A percentile compares a stretch with the other conserved stretches of the same genome.
phyloP scores from a whole-genome alignment of 306 rosid genomes.

The Hippophae rhamnoides region DNA sequence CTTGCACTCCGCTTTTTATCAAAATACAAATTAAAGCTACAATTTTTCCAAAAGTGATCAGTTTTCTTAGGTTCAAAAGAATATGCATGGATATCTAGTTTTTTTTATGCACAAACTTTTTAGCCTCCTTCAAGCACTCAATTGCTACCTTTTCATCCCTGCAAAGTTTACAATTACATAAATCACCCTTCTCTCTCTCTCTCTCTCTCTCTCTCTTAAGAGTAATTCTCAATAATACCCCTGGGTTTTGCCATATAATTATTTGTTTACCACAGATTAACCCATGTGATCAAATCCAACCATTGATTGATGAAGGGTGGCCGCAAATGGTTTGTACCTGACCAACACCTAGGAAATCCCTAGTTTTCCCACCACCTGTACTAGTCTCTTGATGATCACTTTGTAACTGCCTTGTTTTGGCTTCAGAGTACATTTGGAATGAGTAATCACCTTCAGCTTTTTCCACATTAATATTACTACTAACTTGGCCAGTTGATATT shows the following conservation, averaged over 20 bases:
- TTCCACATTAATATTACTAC: constrained; percentile 20
- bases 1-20: constrained; percentile 37
- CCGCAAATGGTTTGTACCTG: constrained; percentile 45
- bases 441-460: constrained; percentile 28
- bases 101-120: constrained; percentile 35
- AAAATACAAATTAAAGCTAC: constrained; percentile 33
- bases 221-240: constrained; percentile 1
- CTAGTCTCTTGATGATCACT: constrained; percentile 30
- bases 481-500: constrained; percentile 15
- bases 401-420: constrained; percentile 49
- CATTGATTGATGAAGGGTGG: constrained; percentile 57
- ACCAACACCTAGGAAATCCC: constrained; percentile 90
- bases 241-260: neutral
- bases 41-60: constrained; percentile 39
- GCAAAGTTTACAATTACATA: constrained; percentile 43
- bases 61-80: constrained; percentile 67
- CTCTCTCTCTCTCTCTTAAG: constrained; percentile 20
- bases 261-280: no score
- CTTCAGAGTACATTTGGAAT: constrained; percentile 42
- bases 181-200: constrained; percentile 18
- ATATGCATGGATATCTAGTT: constrained; percentile 53
- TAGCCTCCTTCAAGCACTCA: constrained; percentile 39
- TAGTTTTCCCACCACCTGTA: constrained; percentile 43
- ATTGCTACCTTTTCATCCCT: constrained; percentile 44
- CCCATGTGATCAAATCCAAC: constrained; percentile 43